Base-by-base conservation (phyloP, 345 rosid species). In the Citrus inodora region DNA sequence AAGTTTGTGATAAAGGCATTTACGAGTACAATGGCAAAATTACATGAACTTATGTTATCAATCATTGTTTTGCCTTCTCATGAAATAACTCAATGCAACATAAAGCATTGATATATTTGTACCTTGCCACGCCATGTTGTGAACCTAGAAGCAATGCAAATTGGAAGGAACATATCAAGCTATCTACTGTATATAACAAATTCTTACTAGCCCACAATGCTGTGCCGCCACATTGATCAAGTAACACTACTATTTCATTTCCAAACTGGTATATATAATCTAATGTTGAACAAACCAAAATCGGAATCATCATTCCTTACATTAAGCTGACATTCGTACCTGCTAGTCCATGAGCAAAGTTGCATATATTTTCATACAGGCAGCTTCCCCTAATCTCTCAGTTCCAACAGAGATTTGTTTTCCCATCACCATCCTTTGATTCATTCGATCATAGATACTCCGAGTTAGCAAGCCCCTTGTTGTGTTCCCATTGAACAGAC, bases 321-420 rank as follows among this genome's bases (percentile, higher is more conserved):
- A 38, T 37, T 19, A 32, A 56, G 28, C 11, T 8, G 19, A 32
- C 30, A 24, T 13, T 46, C 38, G 2, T 6, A 37, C 82, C 80
- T 70, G 69, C 71, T 60, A 16, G 62, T 51, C 78, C 82, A 72
- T 82, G 76, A 76, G 85, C 78, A 51, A 71, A 82, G 67, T 27
- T 37, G 67, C 82, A 76, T 0, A 40, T 64, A 11, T 79, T 67
- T n/a, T 76, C 82, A 24, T 67, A 61, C 24, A 73, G 10, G 78
- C 80, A 82, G 60, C 75, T 48, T 66, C 67, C 80, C 8, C 21
- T 71, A 61, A 35, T 67, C 75, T 71, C 56, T 80, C 80, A 79
- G 11, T 76, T 76, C 19, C 37, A 48, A 55, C 80, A 76, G 4
- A 71, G 82, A 56, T 68, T 83, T 46, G 35, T 79, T 79, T 79